Evolutionary conservation across 202 grass and related monocot genomes (phyloP).

Genomic region (Bolboschoenoplectus hybrid): DNA sequence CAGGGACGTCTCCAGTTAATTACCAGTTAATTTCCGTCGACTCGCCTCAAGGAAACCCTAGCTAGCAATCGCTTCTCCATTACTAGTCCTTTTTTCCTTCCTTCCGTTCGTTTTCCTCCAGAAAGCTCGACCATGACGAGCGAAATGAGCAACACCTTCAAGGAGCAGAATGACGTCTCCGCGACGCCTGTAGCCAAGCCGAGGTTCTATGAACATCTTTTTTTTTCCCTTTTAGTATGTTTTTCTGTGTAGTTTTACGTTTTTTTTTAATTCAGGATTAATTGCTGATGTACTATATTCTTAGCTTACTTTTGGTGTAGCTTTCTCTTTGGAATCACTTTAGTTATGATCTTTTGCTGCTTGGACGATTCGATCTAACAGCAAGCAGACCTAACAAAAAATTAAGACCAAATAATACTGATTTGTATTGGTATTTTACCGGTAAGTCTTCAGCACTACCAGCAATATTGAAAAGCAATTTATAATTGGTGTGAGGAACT

Average conservation of each 20-base stretch:
- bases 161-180: background rate
- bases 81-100: background rate
- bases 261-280: background rate
- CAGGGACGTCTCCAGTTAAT: background rate
- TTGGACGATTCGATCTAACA: background rate
- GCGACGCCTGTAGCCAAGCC: background rate
- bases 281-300: background rate
- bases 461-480: background rate
- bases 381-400: background rate
- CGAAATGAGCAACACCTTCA: background rate
- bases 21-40: background rate
- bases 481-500: background rate
- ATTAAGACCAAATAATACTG: background rate
- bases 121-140: conserved; percentile 20
- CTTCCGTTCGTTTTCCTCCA: too few relatives aligned
- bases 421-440: background rate
- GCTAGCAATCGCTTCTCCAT: background rate
- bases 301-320: background rate
- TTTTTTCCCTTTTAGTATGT: conserved; percentile 4
- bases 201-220: background rate
- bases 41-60: conserved; percentile 14
- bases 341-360: background rate
- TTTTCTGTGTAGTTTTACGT: conserved; percentile 8
- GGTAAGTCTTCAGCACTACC: background rate
- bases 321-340: background rate